Base-by-base conservation (phyloP, 305 asterid species). In the Plantago rigida region DNA sequence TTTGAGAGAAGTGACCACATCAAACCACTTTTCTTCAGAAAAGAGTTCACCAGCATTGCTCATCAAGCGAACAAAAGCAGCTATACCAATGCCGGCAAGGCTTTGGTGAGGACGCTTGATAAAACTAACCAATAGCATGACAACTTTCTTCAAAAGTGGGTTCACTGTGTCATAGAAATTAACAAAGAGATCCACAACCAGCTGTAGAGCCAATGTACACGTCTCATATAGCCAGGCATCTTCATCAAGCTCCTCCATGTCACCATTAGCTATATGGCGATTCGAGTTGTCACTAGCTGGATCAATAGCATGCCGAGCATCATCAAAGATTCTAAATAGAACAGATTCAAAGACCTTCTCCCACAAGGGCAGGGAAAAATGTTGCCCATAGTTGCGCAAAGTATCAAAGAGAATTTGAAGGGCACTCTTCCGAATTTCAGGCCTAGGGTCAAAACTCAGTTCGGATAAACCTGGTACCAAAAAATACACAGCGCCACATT, bases 141-240 rank as follows among this genome's bases (percentile, higher is more conserved):
- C 73, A 69, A 93, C 97, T 77, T 89, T 93, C 77, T 67, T 76
- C 79, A 93, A 73, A 64, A 93, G 97, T 61, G 99, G 97, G 73
- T 93, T 82, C 65, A 93, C 97, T 0, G 97, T 93, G 66, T 83
- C 83, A 47, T 87, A 93, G 78, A 93, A 89, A 66, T 89, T 93
- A 67, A 89, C 97, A 66, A 93, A 93, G 62, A 93, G 96, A 80
- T 93, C 99, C 17, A 89, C 97, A 60, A 93, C 95, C 69, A 93
- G 83, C 73, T 93, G 99, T 54, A 93, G 87, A 59, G 97, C 99
- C 80, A 93, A 73, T 14, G 99, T 93, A 79, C 99, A 93, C 9
- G 99, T 93, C 80, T 93, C 99, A 52, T 93, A 93, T 56, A 93
- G 87, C 99, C 99, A 93, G 8, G 97, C 78, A 82, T 89, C 99